Evolutionary conservation across 352 stramenopile genomes (phyloP), one percentile per base, ranked within the genome.

Genomic region (Phytophthora vignae): DNA sequence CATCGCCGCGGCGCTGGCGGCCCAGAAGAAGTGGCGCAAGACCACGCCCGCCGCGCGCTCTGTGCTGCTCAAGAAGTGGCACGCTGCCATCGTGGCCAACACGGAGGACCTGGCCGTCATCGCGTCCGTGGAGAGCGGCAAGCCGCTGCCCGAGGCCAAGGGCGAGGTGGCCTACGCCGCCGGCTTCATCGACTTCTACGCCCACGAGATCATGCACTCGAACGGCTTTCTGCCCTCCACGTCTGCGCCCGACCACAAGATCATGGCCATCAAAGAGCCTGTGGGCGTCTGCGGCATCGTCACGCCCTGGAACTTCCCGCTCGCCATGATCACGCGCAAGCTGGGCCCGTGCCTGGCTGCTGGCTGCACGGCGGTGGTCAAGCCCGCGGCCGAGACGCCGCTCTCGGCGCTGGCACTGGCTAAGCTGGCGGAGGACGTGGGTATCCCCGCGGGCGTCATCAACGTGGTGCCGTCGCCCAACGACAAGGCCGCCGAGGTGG

Each of bases 231-330:
- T 97, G 49, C 91, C 97, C 33, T 91, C 90, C 8, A 57, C 79
- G 7, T 81, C 83, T 1, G 33, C 66, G 14, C 59, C 59, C 2
- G 78, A 88, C 29, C 82, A 95, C 61, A 83, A 88, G 54, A 78
- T 98, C 49, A 75, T 97, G 54, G 90, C 83, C 0, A 77, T 94
- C 12, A 94, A 92, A 56, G 84, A 99, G 79, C 95, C 98, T 2
- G 91, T 99, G 5, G 98, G 98, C 48, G 96, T 99, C 25, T 97
- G 84, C 63, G 95, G 82, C 27, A 90, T 99, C 55, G 97, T 99
- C 63, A 98, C 97, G 55, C 98, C 96, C 15, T 99, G 98, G 98
- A 99, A 99, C 82, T 99, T 99, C 74, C 98, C 98, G 6, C 77
- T 98, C 44, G 97, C 97, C 3, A 99, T 99, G 98, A 98, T 99